Evolutionary conservation across 2,329 filamentous ascomycete species (phyloP), one percentile per base, ranked within the genome.

Genomic region (Trichoderma lentiforme): DNA sequence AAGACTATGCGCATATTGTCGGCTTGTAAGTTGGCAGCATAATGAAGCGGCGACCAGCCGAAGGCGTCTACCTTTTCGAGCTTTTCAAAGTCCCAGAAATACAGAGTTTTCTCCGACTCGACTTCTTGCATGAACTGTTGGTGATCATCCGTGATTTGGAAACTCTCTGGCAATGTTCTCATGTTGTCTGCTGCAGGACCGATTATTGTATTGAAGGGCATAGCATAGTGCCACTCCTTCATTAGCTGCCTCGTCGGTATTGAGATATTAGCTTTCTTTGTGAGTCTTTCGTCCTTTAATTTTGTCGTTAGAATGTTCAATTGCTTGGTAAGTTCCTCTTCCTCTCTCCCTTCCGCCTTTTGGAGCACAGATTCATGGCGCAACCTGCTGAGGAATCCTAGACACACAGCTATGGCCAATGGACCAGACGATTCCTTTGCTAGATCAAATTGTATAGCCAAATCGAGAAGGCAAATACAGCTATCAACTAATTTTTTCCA

Each of bases 31-130:
- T 30, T 39, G n/a, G 70, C 70, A 28, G 61, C 61, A 58, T 71
- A 71, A 28, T 71, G 70, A 15, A 71, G 70, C 3, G 53, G 70
- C 11, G 70, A 57, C 70, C 63, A 71, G 5, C 51, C 70, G 1
- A 57, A 58, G 7, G 36, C 24, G 28, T 71, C 70, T 4, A 7
- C 7, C n/a, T 26, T 64, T 6, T 53, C 24, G 4, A 71, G 15
- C 14, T 11, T 12, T 43, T 64, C 12, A 6, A 24, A 8, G 12
- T 28, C 4, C 60, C 3, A 21, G n/a, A 51, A 51, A 3, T 9
- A n/a, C 4, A 26, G 18, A 3, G 7, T 21, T 12, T 9, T 12
- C 26, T 8, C 18, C 21, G 9, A 7, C 4, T 34, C 7, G 11
- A n/a, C 5, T 9, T 26, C 14, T 5, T 47, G 2, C 2, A 64